A percentile compares a stretch with the other conserved stretches of the same genome.
phyloP scores from a whole-genome alignment of 2,329 filamentous ascomycete species.

The Orbilia quercus region DNA sequence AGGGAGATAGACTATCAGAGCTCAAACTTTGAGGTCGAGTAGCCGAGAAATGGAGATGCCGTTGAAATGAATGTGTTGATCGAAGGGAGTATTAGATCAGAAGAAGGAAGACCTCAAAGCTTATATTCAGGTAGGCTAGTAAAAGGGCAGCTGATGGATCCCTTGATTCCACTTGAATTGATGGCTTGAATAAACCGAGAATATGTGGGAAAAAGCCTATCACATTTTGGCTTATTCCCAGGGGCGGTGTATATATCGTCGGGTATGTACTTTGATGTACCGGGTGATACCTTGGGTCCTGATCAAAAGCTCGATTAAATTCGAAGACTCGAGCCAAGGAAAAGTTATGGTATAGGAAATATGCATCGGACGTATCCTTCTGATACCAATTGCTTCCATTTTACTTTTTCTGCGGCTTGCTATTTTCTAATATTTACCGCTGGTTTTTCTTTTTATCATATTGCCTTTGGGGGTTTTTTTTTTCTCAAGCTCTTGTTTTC shows the following conservation, averaged over 20 bases:
- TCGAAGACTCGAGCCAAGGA: slow-evolving; percentile 2
- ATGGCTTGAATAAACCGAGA: background rate
- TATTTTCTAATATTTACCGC: too few relatives aligned
- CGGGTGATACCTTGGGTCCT: background rate
- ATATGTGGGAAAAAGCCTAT: slow-evolving; percentile 14
- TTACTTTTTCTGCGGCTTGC: background rate
- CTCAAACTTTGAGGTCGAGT: background rate
- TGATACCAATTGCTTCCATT: background rate
- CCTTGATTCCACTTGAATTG: background rate
- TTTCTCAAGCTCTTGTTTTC: background rate
- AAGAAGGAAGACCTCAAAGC: slow-evolving; percentile 16
- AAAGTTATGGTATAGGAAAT: slow-evolving; percentile 1
- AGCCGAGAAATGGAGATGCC: slow-evolving; percentile 23
- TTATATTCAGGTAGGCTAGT: slow-evolving; percentile 27
- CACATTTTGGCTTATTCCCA: slow-evolving; percentile 25
- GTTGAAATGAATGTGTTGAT: slow-evolving; percentile 33
- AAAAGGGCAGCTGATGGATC: background rate
- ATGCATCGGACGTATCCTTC: background rate
- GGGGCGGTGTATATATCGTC: background rate
- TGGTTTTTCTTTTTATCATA: slow-evolving; percentile 1
- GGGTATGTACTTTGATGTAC: slow-evolving; percentile 23
- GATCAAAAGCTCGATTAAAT: slow-evolving; percentile 1
- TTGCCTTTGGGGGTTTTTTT: slow-evolving; percentile 1
- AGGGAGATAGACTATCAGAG: slow-evolving; percentile 5
- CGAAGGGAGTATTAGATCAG: background rate